These are phyloP conservation scores for Noccaea caerulescens DNA, from an alignment of 345 rosid genomes.

Conservation along the genomic window DNA sequence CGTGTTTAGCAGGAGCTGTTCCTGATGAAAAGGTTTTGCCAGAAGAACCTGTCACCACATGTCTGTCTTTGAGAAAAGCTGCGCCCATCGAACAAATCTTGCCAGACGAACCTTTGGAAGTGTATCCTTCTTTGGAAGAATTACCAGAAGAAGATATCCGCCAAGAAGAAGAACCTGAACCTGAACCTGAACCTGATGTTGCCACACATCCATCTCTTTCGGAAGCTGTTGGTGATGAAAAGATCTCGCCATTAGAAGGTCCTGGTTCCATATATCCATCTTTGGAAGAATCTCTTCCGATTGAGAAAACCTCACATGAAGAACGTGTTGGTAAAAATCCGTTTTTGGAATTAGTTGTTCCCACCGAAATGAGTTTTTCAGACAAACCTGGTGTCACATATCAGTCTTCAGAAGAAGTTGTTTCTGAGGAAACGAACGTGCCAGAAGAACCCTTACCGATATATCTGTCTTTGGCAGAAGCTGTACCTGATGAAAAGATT, in stretches of 20 bases:
- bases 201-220: constrained; percentile 13
- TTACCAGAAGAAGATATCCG: constrained; percentile 7
- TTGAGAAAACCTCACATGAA: constrained; percentile 17
- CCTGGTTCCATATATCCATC: constrained; percentile 17
- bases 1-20: constrained; percentile 14
- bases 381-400: constrained; percentile 1
- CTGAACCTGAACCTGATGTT: not conserved
- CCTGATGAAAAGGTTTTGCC: constrained; percentile 11
- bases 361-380: constrained; percentile 1
- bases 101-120: constrained; percentile 13
- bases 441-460: constrained; percentile 34
- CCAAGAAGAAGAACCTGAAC: constrained; percentile 1
- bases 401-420: constrained; percentile 19
- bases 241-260: constrained; percentile 17
- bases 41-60: constrained; percentile 30
- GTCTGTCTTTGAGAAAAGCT: constrained; percentile 21
- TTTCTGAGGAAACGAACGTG: constrained; percentile 5
- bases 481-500: constrained; percentile 22
- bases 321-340: constrained; percentile 29
- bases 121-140: constrained; percentile 19
- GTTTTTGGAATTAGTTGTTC: constrained; percentile 24
- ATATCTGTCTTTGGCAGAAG: constrained; percentile 28
- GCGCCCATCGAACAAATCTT: not conserved
- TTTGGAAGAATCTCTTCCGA: constrained; percentile 22
- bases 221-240: constrained; percentile 29